Base-by-base conservation (phyloP, 371 early-diverging fungal species). In the Mortierella sp. region DNA sequence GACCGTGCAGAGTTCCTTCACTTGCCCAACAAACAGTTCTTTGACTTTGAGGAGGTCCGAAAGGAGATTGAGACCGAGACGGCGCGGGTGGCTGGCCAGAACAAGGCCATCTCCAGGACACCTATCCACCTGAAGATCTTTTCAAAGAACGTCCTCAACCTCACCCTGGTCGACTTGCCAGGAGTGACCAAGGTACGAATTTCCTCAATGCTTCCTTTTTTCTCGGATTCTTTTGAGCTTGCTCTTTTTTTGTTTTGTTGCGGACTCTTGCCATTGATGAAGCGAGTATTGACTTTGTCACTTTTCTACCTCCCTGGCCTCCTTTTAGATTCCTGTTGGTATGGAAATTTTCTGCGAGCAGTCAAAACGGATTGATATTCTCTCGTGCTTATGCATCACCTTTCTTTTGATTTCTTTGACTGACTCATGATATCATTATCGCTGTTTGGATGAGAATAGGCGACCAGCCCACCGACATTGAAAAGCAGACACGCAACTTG, bases 111-210 rank as follows among this genome's bases (percentile, higher is more conserved):
- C 47, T 91, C 94, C 39, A 91, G 92, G 71, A 89, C 91, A 53
- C 97, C 97, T 26, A 98, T 98, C 70, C 94, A 96, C 79, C 89
- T 98, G 66, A 96, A 95, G 83, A 93, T 97, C 53, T 92, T 90
- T 80, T 95, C 95, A 2, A 90, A 94, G 39, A 93, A 94, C 50
- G 96, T 97, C n/a, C 89, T 98, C 45, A 96, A 94, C 65, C 81
- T 98, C 68, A 98, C 98, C 9, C 86, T 98, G 37, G 96, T 98
- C 26, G 99, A 98, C 89, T 87, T 98, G 66, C 99, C 99, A 9
- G 99, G 99, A 24, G 86, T 98, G 64, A 95, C 96, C 71, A 96
- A 96, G 92, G 94, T 92, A 88, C 55, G 34, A 14, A 19, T 44
- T 39, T 26, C 39, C 31, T n/a, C n/a, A n/a, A 14, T 29, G 16